These are phyloP conservation scores for Wallacemonas collosoma DNA, from an alignment of 208 protist genomes.

Conservation along the genomic window DNA sequence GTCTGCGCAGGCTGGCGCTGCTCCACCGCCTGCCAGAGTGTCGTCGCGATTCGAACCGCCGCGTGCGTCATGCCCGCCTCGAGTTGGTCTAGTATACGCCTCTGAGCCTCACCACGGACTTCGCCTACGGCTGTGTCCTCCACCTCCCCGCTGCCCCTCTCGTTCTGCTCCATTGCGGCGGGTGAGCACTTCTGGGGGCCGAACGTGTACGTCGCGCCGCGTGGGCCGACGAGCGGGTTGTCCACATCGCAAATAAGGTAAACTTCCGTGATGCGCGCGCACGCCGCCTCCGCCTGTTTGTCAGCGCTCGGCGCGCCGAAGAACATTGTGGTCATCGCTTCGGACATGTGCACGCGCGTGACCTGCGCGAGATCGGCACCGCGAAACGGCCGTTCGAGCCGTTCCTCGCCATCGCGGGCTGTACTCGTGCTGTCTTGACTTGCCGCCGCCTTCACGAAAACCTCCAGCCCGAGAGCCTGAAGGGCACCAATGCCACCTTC, in stretches of 20 bases:
- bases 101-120: slow-evolving; percentile 32
- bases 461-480: slow-evolving; percentile 69
- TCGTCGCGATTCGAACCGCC: slow-evolving; percentile 11
- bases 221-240: slow-evolving; percentile 64
- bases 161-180: slow-evolving; percentile 3
- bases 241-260: slow-evolving; percentile 80
- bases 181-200: slow-evolving; percentile 80
- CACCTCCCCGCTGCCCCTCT: neutral
- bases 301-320: neutral
- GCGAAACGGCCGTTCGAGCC: slow-evolving; percentile 44
- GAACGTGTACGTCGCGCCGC: slow-evolving; percentile 69
- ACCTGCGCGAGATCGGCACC: slow-evolving; percentile 55
- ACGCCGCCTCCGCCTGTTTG: neutral
- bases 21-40: neutral
- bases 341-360: slow-evolving; percentile 32
- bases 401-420: neutral
- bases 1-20: too few relatives aligned
- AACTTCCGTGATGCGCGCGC: slow-evolving; percentile 24
- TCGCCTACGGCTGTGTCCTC: slow-evolving; percentile 49
- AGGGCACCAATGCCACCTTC: slow-evolving; percentile 80
- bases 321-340: slow-evolving; percentile 26
- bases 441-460: slow-evolving; percentile 30
- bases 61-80: slow-evolving; percentile 67
- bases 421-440: too few relatives aligned
- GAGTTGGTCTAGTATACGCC: slow-evolving; percentile 38